These are phyloP conservation scores for Echria macrotheca DNA, from an alignment of 495 filamentous ascomycete genomes.

Conservation along the genomic window DNA sequence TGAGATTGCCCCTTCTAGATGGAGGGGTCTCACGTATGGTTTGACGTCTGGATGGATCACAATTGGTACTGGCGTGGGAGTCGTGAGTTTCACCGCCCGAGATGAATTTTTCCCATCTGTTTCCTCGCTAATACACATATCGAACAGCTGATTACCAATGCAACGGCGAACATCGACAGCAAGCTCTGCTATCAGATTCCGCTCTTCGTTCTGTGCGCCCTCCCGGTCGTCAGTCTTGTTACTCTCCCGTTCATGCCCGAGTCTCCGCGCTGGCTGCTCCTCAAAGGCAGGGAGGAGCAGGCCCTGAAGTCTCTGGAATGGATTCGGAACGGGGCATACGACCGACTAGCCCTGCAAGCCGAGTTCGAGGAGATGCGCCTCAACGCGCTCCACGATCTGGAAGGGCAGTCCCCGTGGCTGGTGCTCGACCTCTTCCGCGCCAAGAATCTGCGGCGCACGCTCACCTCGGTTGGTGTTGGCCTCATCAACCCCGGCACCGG, in stretches of 20 bases:
- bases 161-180: conserved; percentile 38
- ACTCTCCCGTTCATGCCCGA: conserved; percentile 55
- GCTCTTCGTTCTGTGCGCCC: conserved; percentile 48
- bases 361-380: conserved; percentile 14
- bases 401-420: conserved; percentile 7
- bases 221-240: conserved; percentile 43
- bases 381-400: conserved; percentile 10
- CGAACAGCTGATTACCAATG: conserved; percentile 49
- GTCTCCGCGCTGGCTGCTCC: conserved; percentile 39
- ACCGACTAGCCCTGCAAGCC: conserved; percentile 3
- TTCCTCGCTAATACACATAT: conserved; percentile 52
- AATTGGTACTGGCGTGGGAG: neutral
- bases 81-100: neutral
- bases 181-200: conserved; percentile 50
- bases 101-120: conserved; percentile 20
- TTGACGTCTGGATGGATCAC: conserved; percentile 11
- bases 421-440: conserved; percentile 9
- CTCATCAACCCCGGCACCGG: conserved; percentile 7
- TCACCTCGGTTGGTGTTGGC: neutral
- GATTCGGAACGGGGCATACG: conserved; percentile 10
- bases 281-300: conserved; percentile 6
- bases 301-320: conserved; percentile 7
- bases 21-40: conserved; percentile 6
- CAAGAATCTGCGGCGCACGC: conserved; percentile 6
- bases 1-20: conserved; percentile 1